These are phyloP conservation scores for Oryza meyeriana DNA, from an alignment of 176 grass and related monocot genomes.

Conservation along the genomic window DNA sequence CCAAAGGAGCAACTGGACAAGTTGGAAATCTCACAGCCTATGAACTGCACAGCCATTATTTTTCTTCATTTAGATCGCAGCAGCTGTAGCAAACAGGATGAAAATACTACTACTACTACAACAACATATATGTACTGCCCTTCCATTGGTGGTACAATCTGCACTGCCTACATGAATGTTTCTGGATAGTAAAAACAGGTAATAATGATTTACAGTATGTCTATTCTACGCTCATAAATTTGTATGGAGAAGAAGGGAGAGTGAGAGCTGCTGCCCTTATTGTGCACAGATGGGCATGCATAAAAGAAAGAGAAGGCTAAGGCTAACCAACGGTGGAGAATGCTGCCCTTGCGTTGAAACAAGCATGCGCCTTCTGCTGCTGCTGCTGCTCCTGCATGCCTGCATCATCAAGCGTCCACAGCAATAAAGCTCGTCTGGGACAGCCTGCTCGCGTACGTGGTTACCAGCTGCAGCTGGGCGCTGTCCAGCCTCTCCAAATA, in stretches of 20 bases:
- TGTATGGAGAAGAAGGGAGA: not conserved
- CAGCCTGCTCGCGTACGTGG: conserved; percentile 50
- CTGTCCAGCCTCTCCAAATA: conserved; percentile 36
- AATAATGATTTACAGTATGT: not conserved
- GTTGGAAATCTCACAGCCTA: not conserved
- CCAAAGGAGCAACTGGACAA: not conserved
- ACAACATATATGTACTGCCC: no score
- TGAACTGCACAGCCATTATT: conserved; percentile 9
- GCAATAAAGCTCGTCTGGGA: conserved; percentile 48
- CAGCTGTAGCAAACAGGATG: not conserved
- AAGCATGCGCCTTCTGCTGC: not conserved
- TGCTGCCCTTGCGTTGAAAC: conserved; percentile 10
- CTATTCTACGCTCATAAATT: conserved; percentile 24
- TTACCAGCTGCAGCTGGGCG: conserved; percentile 39
- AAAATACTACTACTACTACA: not conserved
- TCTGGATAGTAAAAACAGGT: conserved; percentile 1
- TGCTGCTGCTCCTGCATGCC: not conserved
- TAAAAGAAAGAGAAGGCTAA: not conserved
- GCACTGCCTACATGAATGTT: not conserved
- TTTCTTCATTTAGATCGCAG: not conserved
- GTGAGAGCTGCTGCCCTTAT: not conserved
- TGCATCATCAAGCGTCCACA: conserved; percentile 31
- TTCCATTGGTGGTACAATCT: not conserved
- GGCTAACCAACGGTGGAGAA: not conserved
- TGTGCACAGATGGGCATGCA: conserved; percentile 7